Percentiles rank a stretch among this genome's conserved stretches.
Evolutionary conservation across 2,329 filamentous ascomycete genomes (phyloP).

Genomic region (Cladophialophora bantiana): DNA sequence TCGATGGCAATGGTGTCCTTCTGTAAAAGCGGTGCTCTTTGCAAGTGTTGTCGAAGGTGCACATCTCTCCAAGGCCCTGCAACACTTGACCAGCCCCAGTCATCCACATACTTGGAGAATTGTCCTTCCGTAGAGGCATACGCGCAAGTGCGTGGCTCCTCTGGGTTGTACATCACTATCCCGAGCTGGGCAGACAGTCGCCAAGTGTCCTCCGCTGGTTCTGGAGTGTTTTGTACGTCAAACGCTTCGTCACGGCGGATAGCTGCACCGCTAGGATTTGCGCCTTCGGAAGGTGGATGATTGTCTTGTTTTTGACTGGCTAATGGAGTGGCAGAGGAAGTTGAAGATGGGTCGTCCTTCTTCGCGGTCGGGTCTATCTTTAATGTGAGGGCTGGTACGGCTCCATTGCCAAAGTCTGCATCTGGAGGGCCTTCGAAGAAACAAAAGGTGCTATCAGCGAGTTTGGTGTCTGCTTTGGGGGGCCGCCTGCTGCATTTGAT

Average conservation of each 20-base stretch:
- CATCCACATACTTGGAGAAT: constrained; percentile 64
- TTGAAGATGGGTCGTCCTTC: constrained; percentile 19
- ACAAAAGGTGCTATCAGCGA: constrained; percentile 51
- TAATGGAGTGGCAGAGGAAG: not conserved
- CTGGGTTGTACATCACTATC: constrained; percentile 68
- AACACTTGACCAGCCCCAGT: constrained; percentile 71
- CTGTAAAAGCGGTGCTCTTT: constrained; percentile 65
- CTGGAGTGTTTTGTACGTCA: constrained; percentile 11
- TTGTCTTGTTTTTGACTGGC: constrained; percentile 22
- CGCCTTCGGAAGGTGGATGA: constrained; percentile 4
- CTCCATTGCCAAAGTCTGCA: constrained; percentile 45
- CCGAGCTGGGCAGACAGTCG: constrained; percentile 66
- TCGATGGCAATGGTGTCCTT: constrained; percentile 68
- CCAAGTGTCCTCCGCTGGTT: constrained; percentile 45
- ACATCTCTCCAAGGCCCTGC: constrained; percentile 66
- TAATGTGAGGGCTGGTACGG: constrained; percentile 28
- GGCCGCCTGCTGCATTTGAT: constrained; percentile 65
- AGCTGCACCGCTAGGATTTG: constrained; percentile 1
- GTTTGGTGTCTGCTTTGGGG: constrained; percentile 47
- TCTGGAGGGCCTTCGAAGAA: constrained; percentile 50
- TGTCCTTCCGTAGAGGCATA: constrained; percentile 65
- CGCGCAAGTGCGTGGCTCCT: constrained; percentile 65
- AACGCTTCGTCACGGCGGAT: constrained; percentile 8
- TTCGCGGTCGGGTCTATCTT: constrained; percentile 19
- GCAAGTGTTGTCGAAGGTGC: constrained; percentile 62